Evolutionary conservation across 371 early-diverging fungal species (phyloP).

Genomic region (Choanephora cucurbitarum): DNA sequence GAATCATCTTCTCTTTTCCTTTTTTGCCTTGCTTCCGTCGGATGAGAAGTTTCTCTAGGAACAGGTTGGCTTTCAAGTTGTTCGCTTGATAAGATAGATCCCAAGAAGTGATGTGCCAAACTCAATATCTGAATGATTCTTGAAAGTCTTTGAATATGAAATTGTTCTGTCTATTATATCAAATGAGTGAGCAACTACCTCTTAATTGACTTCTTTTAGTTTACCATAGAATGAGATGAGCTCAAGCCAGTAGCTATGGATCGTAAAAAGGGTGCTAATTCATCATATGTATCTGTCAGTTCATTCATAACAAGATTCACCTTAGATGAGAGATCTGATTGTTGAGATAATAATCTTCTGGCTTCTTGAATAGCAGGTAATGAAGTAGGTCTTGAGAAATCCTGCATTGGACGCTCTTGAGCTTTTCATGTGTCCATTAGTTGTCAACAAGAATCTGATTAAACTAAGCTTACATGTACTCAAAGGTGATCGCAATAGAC

Average conservation of each 20-base stretch:
- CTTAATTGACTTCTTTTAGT: neutral
- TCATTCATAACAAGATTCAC: slow-evolving; percentile 40
- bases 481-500: slow-evolving; percentile 30
- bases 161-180: too few species aligned
- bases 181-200: too few species aligned
- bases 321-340: slow-evolving; percentile 31
- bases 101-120: slow-evolving; percentile 40
- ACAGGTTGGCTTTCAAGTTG: neutral
- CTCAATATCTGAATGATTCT: slow-evolving; percentile 46
- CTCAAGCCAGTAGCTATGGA: slow-evolving; percentile 27
- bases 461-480: slow-evolving; percentile 7
- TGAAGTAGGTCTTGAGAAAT: neutral
- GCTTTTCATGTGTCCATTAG: too few species aligned
- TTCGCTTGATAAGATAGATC: slow-evolving; percentile 17
- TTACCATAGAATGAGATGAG: neutral
- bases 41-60: too few species aligned
- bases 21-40: too few species aligned
- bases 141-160: slow-evolving; percentile 16
- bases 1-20: too few species aligned
- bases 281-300: slow-evolving; percentile 31
- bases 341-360: slow-evolving; percentile 26
- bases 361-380: slow-evolving; percentile 26
- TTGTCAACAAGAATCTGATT: neutral
- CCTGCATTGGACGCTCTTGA: neutral
- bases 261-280: slow-evolving; percentile 29